Base-by-base conservation (phyloP, 2,329 filamentous ascomycete species). In the Simplicillium sp. region DNA sequence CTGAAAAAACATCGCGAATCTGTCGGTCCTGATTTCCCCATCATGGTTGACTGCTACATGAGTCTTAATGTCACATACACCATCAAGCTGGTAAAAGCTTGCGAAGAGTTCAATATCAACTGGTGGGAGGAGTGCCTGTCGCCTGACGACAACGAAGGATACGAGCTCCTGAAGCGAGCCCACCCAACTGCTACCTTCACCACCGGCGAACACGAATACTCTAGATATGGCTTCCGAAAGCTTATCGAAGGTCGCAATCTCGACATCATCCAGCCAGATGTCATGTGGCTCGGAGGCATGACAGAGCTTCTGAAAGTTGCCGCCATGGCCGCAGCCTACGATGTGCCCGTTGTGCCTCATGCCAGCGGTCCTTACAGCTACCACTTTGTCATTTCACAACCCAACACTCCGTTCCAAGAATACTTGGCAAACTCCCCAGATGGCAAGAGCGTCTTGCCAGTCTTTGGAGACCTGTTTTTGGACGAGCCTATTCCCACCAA, bases 11-110 rank as follows among this genome's bases (percentile, higher is more conserved):
- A 95, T 62, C 79, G 88, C 41, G 84, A 88, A 56, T 77, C 77
- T 41, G 83, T 96, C 34, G 89, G 89, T 0, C 85, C 87, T 0
- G 85, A 95, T 60, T 96, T 92, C 59, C 89, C 89, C 36, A 73
- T 96, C 50, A 89, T 94, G 71, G 89, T 96, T 5, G 89, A 96
- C 66, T 96, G 89, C 71, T 96, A 94, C 66, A 96, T 96, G 89
- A 89, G 84, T 50, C 70, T 96, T 55, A 95, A 89, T 54, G 89
- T 96, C 18, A 69, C 85, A 1, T 96, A 96, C 66, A 94, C 87
- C 4, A 94, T 96, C 51, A 84, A 95, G 62, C 73, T 96, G 17
- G 89, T 85, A 45, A 85, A 89, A 65, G 83, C 82, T 39, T 87
- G 83, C 57, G 77, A 86, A 52, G 80, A 88, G 50, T 75, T 95